These are phyloP conservation scores for Ophiostoma novo-ulmi DNA, from an alignment of 2,329 filamentous ascomycete genomes.

Conservation along the genomic window DNA sequence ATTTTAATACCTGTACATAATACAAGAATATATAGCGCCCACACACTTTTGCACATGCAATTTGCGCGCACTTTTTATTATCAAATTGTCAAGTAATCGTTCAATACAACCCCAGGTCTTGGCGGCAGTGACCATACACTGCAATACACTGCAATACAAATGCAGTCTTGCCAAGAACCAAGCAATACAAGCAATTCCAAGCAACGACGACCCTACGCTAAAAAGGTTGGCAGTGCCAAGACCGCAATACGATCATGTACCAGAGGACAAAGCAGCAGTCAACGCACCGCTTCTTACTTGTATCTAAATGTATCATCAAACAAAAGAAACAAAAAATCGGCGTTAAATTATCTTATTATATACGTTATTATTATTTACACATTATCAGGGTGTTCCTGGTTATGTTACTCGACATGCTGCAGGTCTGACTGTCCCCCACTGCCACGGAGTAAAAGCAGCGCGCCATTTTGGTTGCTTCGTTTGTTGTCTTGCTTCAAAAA, in stretches of 20 bases:
- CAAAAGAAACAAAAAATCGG: no score
- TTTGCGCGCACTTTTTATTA: background rate
- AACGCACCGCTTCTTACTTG: background rate
- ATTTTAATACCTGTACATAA: background rate
- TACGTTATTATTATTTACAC: background rate
- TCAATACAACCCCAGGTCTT: slow-evolving; percentile 5
- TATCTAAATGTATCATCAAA: background rate
- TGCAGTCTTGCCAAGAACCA: background rate
- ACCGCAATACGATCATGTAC: background rate
- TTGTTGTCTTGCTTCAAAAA: background rate
- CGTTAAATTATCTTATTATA: no score
- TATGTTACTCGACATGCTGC: background rate
- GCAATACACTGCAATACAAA: background rate
- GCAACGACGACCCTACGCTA: background rate
- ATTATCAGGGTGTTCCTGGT: background rate
- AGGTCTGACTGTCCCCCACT: background rate
- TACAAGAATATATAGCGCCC: background rate
- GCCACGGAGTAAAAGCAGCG: background rate
- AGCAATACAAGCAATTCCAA: slow-evolving; percentile 1
- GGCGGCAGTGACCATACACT: background rate
- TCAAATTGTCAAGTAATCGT: background rate
- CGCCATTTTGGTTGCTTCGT: background rate
- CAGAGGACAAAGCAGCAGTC: background rate
- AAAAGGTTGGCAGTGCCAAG: slow-evolving; percentile 4
- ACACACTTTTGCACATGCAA: background rate